phyloP scores from a whole-genome alignment of 805 yeast genomes.

The Suhomyces pyralidae region DNA sequence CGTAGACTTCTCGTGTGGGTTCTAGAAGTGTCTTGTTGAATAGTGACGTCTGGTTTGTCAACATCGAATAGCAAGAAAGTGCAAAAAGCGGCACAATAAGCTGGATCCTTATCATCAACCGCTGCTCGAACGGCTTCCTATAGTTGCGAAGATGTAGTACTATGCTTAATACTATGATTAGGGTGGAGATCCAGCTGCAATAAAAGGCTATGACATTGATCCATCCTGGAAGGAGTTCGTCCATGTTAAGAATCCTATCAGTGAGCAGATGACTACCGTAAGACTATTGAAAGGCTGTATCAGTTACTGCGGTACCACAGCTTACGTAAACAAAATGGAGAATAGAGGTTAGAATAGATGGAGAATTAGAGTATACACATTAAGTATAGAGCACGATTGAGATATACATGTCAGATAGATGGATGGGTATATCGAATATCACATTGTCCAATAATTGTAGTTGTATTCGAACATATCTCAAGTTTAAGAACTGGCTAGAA shows the following conservation, averaged over 20 bases:
- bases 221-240: constrained; percentile 16
- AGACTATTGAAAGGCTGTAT: no score
- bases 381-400: no score
- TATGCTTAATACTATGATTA: constrained; percentile 23
- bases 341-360: background rate
- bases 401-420: no score
- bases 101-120: constrained; percentile 78
- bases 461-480: no score
- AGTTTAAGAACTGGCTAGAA: no score
- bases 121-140: constrained; percentile 83
- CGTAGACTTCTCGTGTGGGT: constrained; percentile 85
- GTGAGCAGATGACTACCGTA: no score
- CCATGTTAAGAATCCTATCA: background rate
- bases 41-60: constrained; percentile 41
- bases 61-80: constrained; percentile 59
- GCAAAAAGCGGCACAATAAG: constrained; percentile 81
- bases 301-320: background rate
- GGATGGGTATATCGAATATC: no score
- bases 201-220: constrained; percentile 17
- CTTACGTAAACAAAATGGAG: background rate
- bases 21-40: constrained; percentile 51
- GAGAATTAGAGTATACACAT: no score
- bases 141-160: constrained; percentile 54
- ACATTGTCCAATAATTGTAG: no score
- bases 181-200: constrained; percentile 19